These are phyloP conservation scores for Tranzscheliella williamsii DNA, from an alignment of 1,284 basidiomycete species.

Conservation along the genomic window DNA sequence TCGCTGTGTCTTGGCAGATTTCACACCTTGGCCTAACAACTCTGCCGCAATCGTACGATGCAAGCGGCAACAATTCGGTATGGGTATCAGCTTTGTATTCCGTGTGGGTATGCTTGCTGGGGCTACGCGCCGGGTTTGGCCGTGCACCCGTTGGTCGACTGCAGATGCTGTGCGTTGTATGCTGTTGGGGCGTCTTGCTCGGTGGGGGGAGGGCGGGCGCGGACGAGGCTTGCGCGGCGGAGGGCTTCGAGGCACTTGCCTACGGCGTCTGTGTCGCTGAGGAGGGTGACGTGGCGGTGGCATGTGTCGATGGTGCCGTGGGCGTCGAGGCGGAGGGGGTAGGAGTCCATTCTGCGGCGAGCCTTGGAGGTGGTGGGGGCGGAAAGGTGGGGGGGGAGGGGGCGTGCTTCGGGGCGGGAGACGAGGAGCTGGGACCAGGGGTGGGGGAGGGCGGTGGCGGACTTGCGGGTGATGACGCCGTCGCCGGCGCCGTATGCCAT, in stretches of 20 bases:
- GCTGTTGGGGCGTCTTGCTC: too few species aligned
- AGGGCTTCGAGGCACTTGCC: conserved; percentile 30
- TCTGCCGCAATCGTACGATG: not conserved
- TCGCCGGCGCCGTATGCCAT: conserved; percentile 50
- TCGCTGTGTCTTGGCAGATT: too few species aligned
- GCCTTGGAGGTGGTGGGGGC: not conserved
- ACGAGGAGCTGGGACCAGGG: conserved; percentile 27
- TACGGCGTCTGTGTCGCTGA: conserved; percentile 45
- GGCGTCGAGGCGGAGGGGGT: conserved; percentile 17
- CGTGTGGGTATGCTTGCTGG: too few species aligned
- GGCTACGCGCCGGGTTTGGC: too few species aligned
- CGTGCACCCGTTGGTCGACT: too few species aligned
- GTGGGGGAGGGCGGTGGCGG: conserved; percentile 48
- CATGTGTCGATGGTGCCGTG: conserved; percentile 46
- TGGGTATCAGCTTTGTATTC: too few species aligned
- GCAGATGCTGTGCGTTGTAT: too few species aligned
- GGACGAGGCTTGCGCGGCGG: conserved; percentile 15
- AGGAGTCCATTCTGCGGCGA: conserved; percentile 11
- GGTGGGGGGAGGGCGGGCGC: conserved; percentile 2
- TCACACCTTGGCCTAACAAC: not conserved
- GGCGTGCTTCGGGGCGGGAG: conserved; percentile 15
- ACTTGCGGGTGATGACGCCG: conserved; percentile 57
- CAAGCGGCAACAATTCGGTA: too few species aligned
- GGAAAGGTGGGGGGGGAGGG: not conserved
- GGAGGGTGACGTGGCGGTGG: conserved; percentile 51